Evolutionary conservation across 768 basidiomycete genomes (phyloP), one percentile per base, ranked within the genome.

Genomic region (Tricholoma saponaceum): DNA sequence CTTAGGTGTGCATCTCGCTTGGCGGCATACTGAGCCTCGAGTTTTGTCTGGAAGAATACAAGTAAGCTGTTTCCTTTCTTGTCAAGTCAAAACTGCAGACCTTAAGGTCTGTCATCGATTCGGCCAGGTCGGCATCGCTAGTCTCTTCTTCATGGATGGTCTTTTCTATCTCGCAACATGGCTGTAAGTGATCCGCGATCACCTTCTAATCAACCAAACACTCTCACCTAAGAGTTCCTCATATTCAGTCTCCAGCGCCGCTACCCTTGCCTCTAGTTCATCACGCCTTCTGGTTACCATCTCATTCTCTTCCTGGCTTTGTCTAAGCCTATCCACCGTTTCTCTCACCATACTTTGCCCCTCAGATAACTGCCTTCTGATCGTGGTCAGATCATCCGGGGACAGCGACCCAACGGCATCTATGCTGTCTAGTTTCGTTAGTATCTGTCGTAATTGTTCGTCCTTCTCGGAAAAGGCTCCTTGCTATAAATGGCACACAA

Each of bases 391-490:
- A 65, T 97, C 92, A 25, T 92, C 92, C 13, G 84, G 68, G 2
- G 87, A 84, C 53, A 94, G 75, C 26, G 82, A 73, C 18, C 81
- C 80, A 55, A 81, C 80, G 22, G 83, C 79, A 66, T 94, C 92
- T 63, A 93, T 83, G 62, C 79, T 82, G 66, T 96, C 93, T 63
- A 97, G 79, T 69, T 95, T 95, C 12, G 83, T 78, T 58, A 97
- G 79, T 53, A 94, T 83, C 51, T 86, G 83, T 59, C 95, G 87
- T 66, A 97, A 80, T 63, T 94, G 90, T 65, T 96, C 93, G 71
- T 96, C 94, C 77, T 94, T 95, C 79, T 96, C 94, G 55, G 93
- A 95, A 72, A 95, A 90, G 2, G 89, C 86, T n/a, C 91, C 92
- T 77, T 94, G 90, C 91, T 92, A 63, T 61, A 63, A 55, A 46